Base-by-base conservation (phyloP, 2,329 filamentous ascomycete species). In the Helminthosporium solani region DNA sequence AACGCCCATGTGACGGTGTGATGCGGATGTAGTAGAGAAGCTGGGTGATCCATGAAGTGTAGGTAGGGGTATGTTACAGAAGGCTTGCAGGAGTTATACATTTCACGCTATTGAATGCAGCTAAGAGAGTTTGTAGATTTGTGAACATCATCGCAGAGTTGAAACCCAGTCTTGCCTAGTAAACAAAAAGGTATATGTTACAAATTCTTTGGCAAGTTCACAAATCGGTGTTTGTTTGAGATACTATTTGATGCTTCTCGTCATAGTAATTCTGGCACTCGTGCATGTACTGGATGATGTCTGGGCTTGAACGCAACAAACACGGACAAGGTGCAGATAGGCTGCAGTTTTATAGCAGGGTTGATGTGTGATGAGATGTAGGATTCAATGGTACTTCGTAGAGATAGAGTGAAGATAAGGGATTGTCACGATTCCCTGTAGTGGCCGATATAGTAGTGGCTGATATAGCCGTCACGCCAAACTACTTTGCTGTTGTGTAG, bases 41-140 rank as follows among this genome's bases (percentile, higher is more conserved):
- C 28, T 31, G 28, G 14, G 14, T 31, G 28, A 12, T 12, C 14
- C 28, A 14, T n/a, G 14, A 31, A n/a, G 28, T 31, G 28, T n/a
- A n/a, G 5, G 8, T 31, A 31, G 28, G 28, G 28, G 15, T n/a
- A n/a, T 7, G 3, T 25, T 15, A 7, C 6, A 2, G 20, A 12
- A 25, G 42, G 50, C 50, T 53, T 56, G 45, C 50, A 51, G 45
- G 53, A 53, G 52, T 44, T 27, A 19, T 16, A 28, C 12, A 7
- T 18, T 48, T 39, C 21, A 28, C 40, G 38, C 47, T 55, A 56
- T 56, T 46, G 53, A 45, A 49, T 49, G 47, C 43, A 30, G 31
- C 35, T 44, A 35, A 33, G 25, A 44, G 28, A 18, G 7, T 21
- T 18, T 7, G 39, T 16, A 14, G 33, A 31, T 14, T 19, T 23